Evolutionary conservation across 106 monocot genomes (phyloP).

Genomic region (Dendrobium officinale): DNA sequence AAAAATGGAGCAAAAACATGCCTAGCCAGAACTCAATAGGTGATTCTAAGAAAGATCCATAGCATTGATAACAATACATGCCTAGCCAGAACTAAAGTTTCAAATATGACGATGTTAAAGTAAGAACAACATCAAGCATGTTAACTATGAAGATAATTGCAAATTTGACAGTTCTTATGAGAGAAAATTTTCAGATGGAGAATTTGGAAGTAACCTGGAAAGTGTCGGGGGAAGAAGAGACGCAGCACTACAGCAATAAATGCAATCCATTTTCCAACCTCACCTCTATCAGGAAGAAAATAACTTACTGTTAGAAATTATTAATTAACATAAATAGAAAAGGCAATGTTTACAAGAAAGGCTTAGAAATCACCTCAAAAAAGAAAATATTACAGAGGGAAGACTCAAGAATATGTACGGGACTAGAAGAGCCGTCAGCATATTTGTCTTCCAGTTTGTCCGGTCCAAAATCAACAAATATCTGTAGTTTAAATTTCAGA

Average conservation of each 20-base stretch:
- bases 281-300: conserved; percentile 45
- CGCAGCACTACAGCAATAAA: conserved; percentile 69
- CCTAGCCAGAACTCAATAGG: neutral
- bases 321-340: neutral
- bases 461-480: conserved; percentile 78
- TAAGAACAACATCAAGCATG: neutral
- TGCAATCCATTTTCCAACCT: conserved; percentile 85
- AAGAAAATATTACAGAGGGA: conserved; percentile 48
- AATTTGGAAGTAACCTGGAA: conserved; percentile 44
- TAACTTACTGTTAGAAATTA: neutral
- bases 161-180: neutral
- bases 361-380: conserved; percentile 49
- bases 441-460: conserved; percentile 95
- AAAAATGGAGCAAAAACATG: neutral
- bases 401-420: conserved; percentile 93
- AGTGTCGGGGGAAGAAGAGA: conserved; percentile 74
- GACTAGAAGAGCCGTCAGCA: conserved; percentile 75
- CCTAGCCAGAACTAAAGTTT: neutral
- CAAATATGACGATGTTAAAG: neutral
- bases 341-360: neutral
- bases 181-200: neutral
- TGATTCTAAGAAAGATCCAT: neutral
- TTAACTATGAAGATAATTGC: neutral
- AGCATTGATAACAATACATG: neutral
- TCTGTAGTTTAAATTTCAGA: conserved; percentile 25